These are phyloP conservation scores for Ramaria rubella DNA, from an alignment of 768 basidiomycete genomes.

Conservation along the genomic window DNA sequence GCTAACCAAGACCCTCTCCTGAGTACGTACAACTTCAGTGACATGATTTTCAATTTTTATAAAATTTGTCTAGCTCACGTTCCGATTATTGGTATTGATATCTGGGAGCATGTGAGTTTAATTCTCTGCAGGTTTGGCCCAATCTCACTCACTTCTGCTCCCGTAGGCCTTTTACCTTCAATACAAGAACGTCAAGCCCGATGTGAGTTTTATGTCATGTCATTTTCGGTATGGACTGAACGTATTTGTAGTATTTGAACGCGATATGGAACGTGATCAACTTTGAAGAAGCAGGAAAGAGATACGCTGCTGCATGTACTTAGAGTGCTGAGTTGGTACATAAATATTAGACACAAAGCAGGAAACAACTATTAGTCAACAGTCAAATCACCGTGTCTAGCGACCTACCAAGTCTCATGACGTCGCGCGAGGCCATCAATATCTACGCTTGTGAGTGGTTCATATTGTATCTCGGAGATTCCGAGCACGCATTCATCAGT, in stretches of 20 bases:
- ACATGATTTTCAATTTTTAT: neutral
- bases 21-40: constrained; percentile 29
- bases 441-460: too few relatives aligned
- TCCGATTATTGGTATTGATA: constrained; percentile 92
- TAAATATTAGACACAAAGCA: neutral
- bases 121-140: too few relatives aligned
- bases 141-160: neutral
- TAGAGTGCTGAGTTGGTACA: constrained; percentile 10
- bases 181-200: constrained; percentile 90
- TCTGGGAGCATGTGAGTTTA: constrained; percentile 84
- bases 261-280: constrained; percentile 97
- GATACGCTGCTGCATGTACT: constrained; percentile 39
- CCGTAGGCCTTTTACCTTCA: constrained; percentile 64
- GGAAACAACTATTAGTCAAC: too few relatives aligned
- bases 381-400: too few relatives aligned
- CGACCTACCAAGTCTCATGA: too few relatives aligned
- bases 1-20: constrained; percentile 92
- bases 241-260: constrained; percentile 64
- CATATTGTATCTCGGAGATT: too few relatives aligned
- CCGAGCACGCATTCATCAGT: too few relatives aligned
- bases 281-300: constrained; percentile 83
- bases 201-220: constrained; percentile 50
- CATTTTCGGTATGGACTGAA: neutral
- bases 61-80: constrained; percentile 50
- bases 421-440: too few relatives aligned